phyloP scores from a whole-genome alignment of 2,329 filamentous ascomycete genomes.

The Pseudohalonectria lignicola region DNA sequence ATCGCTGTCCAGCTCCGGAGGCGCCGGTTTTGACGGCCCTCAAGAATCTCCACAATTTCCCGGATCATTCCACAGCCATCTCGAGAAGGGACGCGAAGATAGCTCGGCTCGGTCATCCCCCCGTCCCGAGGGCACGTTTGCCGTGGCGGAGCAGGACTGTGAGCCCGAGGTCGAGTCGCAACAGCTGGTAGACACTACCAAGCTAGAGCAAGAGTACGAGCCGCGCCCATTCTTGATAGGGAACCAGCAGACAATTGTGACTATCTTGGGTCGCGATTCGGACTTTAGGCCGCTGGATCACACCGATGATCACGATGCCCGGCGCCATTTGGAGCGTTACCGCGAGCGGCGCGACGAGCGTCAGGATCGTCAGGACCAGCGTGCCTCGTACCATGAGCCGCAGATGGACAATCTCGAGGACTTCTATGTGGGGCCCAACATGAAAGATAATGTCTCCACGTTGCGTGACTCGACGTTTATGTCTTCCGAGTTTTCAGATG shows the following conservation, averaged over 20 bases:
- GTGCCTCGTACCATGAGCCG: constrained; percentile 4
- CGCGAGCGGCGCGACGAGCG: too few relatives aligned
- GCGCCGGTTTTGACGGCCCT: too few relatives aligned
- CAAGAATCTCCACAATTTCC: too few relatives aligned
- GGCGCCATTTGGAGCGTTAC: too few relatives aligned
- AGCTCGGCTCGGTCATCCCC: not conserved
- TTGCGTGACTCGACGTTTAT: constrained; percentile 20
- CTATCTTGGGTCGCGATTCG: constrained; percentile 34
- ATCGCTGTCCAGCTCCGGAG: too few relatives aligned
- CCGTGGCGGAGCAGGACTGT: too few relatives aligned
- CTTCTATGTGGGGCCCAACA: constrained; percentile 18
- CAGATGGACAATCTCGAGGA: constrained; percentile 16
- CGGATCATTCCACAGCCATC: constrained; percentile 20
- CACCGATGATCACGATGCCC: not conserved
- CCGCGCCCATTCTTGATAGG: constrained; percentile 25
- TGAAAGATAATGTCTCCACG: constrained; percentile 20
- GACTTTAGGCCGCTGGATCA: constrained; percentile 18
- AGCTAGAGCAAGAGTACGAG: constrained; percentile 22
- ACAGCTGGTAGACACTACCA: too few relatives aligned
- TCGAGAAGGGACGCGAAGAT: constrained; percentile 2
- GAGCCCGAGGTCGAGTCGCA: too few relatives aligned
- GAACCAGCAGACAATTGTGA: constrained; percentile 34
- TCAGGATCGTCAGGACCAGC: not conserved
- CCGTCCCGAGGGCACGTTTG: too few relatives aligned
- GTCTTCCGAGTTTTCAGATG: constrained; percentile 19